These are phyloP conservation scores for Penium margaritaceum DNA, from an alignment of 139 green algal species.

Conservation along the genomic window DNA sequence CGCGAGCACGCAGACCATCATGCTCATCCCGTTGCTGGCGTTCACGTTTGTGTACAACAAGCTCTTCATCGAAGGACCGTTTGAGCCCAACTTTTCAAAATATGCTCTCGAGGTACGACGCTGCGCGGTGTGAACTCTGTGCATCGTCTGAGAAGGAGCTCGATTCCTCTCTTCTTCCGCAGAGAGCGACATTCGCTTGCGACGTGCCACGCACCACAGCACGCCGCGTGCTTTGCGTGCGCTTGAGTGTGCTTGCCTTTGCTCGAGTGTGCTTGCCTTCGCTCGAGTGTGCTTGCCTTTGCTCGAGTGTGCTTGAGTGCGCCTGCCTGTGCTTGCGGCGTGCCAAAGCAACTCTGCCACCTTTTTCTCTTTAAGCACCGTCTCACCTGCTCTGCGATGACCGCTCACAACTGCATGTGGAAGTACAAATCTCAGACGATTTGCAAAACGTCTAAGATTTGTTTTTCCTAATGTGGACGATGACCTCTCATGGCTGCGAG, in stretches of 20 bases:
- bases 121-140: background rate
- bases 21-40: slow-evolving; percentile 27
- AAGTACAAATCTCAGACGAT: too few relatives aligned
- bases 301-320: too few relatives aligned
- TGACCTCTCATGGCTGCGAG: background rate
- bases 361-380: too few relatives aligned
- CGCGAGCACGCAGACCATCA: background rate
- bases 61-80: slow-evolving; percentile 12
- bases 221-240: background rate
- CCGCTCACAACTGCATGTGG: too few relatives aligned
- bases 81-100: slow-evolving; percentile 4
- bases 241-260: background rate
- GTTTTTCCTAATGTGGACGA: background rate
- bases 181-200: background rate
- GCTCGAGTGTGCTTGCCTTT: background rate
- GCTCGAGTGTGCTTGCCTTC: background rate
- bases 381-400: too few relatives aligned
- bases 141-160: background rate
- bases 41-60: slow-evolving; percentile 29
- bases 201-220: background rate
- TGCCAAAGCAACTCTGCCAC: background rate
- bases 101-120: slow-evolving; percentile 16
- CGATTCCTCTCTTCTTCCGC: too few relatives aligned
- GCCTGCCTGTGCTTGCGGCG: background rate
- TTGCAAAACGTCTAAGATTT: background rate